Conservation (phyloP, 805 yeast genomes). For the Groenewaldozyma tartarivorans region DNA sequence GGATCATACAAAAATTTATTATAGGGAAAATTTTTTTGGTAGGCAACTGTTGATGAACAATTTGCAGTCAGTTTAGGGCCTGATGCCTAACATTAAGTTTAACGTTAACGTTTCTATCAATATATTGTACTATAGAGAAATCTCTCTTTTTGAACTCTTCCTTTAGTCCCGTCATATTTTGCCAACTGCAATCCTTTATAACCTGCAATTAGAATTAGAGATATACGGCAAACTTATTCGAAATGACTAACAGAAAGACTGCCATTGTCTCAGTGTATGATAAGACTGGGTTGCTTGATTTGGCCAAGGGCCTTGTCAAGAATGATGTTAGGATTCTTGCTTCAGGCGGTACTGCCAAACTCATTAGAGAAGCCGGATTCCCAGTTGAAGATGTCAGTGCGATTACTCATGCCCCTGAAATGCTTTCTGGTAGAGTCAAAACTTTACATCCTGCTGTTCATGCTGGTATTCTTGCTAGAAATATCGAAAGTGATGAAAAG, state of each 20-base stretch:
- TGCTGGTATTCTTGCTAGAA: constrained; percentile 86
- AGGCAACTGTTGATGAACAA: too few relatives aligned
- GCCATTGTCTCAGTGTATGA: constrained; percentile 96
- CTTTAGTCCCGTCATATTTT: too few relatives aligned
- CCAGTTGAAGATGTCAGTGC: constrained; percentile 93
- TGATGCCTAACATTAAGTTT: too few relatives aligned
- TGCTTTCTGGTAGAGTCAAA: constrained; percentile 97
- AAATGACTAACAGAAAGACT: constrained; percentile 47
- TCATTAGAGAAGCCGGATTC: constrained; percentile 95
- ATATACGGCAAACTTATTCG: too few relatives aligned
- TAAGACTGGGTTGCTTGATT: constrained; percentile 90
- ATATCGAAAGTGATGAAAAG: constrained; percentile 80
- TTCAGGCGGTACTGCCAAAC: constrained; percentile 93
- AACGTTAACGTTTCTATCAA: too few relatives aligned
- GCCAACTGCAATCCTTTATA: too few relatives aligned
- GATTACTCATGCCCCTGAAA: constrained; percentile 97
- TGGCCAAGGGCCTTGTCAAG: constrained; percentile 88
- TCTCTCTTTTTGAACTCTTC: too few relatives aligned
- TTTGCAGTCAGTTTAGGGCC: too few relatives aligned
- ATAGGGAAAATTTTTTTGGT: too few relatives aligned
- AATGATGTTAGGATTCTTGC: constrained; percentile 89
- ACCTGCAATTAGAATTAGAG: too few relatives aligned
- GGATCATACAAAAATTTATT: too few relatives aligned
- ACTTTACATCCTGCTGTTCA: constrained; percentile 98
- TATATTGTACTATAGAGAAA: too few relatives aligned